phyloP scores from a whole-genome alignment of 2,329 filamentous ascomycete genomes.

The Ceratocystis albifundus region DNA sequence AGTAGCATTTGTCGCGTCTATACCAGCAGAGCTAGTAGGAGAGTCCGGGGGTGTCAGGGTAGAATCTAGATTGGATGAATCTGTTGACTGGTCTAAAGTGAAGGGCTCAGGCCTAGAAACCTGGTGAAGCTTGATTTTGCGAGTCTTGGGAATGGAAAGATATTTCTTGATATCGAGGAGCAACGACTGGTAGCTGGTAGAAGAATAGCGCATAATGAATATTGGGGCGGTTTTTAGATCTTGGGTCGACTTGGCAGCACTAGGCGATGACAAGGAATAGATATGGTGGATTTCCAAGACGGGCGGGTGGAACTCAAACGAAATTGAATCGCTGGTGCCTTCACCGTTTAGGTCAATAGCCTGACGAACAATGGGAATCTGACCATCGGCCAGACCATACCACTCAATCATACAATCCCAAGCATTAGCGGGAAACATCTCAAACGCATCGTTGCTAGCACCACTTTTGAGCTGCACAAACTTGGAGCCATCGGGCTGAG shows the following conservation, averaged over 20 bases:
- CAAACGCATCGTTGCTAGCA: constrained; percentile 57
- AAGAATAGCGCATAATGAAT: constrained; percentile 61
- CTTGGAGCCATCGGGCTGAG: constrained; percentile 38
- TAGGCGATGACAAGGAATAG: constrained; percentile 45
- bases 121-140: constrained; percentile 68
- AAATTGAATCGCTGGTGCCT: constrained; percentile 38
- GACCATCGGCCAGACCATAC: constrained; percentile 64
- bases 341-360: constrained; percentile 64
- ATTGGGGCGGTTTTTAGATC: constrained; percentile 48
- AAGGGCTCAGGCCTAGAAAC: constrained; percentile 38
- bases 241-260: constrained; percentile 45
- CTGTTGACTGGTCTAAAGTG: constrained; percentile 22
- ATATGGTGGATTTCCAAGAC: constrained; percentile 77
- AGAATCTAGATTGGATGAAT: constrained; percentile 23
- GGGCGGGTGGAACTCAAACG: constrained; percentile 75
- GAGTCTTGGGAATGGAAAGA: constrained; percentile 53
- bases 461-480: constrained; percentile 67
- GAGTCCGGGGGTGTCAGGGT: constrained; percentile 35
- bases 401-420: constrained; percentile 72
- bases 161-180: constrained; percentile 60
- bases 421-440: constrained; percentile 64
- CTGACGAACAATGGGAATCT: constrained; percentile 59
- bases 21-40: constrained; percentile 30
- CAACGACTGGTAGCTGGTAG: constrained; percentile 61
- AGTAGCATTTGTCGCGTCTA: constrained; percentile 29